These are phyloP conservation scores for Leucocoprinus birnbaumii DNA, from an alignment of 768 basidiomycete genomes.

Conservation along the genomic window DNA sequence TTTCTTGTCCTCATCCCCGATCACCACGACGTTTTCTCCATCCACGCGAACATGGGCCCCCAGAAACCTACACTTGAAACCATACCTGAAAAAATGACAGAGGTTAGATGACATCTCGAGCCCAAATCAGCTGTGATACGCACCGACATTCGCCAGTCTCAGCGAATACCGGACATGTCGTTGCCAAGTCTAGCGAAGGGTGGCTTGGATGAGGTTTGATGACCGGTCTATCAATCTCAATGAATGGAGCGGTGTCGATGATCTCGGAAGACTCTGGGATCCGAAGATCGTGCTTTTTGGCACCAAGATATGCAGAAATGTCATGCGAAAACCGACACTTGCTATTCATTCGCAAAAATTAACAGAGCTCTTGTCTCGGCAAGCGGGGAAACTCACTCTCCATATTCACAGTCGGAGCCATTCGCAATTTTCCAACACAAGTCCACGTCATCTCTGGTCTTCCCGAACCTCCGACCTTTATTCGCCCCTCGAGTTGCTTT, in stretches of 20 bases:
- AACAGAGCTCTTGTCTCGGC: background rate
- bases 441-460: conserved; percentile 75
- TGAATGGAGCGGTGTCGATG: conserved; percentile 46
- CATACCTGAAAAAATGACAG: conserved; percentile 41
- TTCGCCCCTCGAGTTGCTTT: conserved; percentile 80
- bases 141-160: conserved; percentile 73
- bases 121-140: background rate
- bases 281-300: conserved; percentile 71
- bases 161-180: conserved; percentile 64
- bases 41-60: conserved; percentile 64
- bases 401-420: conserved; percentile 68
- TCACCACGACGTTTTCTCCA: conserved; percentile 38
- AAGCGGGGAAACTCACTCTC: conserved; percentile 46
- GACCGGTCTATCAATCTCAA: conserved; percentile 27
- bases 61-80: conserved; percentile 90
- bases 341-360: background rate
- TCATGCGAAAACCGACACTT: conserved; percentile 86
- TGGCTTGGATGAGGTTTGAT: conserved; percentile 25
- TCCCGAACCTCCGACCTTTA: conserved; percentile 77
- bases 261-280: conserved; percentile 48
- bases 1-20: conserved; percentile 59
- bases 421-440: conserved; percentile 81
- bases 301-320: conserved; percentile 67
- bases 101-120: background rate
- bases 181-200: conserved; percentile 42